Evolutionary conservation across 2,329 filamentous ascomycete genomes (phyloP).

Genomic region (Chaetomium globosum): DNA sequence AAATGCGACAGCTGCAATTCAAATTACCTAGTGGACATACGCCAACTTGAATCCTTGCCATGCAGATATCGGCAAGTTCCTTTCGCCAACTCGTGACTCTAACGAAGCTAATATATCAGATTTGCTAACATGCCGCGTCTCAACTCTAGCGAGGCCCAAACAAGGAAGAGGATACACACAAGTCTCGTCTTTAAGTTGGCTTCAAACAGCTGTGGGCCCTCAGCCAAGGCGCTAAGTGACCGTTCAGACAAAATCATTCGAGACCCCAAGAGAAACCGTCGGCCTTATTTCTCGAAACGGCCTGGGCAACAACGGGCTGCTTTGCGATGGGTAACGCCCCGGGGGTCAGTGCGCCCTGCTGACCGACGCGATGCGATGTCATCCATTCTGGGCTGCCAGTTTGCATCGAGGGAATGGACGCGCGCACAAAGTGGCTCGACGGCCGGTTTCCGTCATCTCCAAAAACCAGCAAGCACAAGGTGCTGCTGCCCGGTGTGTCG

Average conservation of each 20-base stretch:
- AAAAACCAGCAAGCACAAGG: background rate
- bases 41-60: background rate
- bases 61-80: background rate
- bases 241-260: background rate
- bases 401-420: background rate
- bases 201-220: conserved; percentile 1
- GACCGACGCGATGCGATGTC: background rate
- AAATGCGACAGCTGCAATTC: background rate
- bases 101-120: background rate
- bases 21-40: background rate
- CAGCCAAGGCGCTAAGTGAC: background rate
- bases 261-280: background rate
- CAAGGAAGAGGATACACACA: background rate
- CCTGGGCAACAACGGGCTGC: background rate
- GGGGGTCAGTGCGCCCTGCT: conserved; percentile 7
- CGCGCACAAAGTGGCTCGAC: background rate
- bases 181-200: background rate
- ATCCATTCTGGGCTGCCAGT: background rate
- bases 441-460: background rate
- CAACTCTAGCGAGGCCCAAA: background rate
- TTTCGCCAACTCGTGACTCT: background rate
- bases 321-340: conserved; percentile 7
- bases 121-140: background rate
- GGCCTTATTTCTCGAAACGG: conserved; percentile 10
- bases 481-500: background rate